A percentile compares a stretch with the other conserved stretches of the same genome.
Evolutionary conservation across 169 alveolate species (phyloP).

Genomic region (Eimeria nieschulzi): DNA sequence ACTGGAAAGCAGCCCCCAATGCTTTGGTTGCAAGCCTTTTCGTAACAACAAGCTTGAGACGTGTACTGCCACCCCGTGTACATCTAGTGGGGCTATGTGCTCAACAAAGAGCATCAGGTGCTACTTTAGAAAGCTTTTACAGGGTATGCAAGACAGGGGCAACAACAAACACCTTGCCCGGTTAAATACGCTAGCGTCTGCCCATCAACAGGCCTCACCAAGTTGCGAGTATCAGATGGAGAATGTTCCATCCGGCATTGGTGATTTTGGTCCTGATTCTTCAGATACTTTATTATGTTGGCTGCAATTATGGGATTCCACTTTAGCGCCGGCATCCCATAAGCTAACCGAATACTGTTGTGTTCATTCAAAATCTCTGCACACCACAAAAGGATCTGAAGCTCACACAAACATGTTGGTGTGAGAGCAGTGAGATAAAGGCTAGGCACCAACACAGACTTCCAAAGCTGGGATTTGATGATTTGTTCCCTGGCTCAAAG

Average conservation of each 20-base stretch:
- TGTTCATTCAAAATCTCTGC: constrained; percentile 23
- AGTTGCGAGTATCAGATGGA: not conserved
- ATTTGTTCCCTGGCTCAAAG: not conserved
- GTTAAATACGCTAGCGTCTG: too few relatives aligned
- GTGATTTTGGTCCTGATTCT: not conserved
- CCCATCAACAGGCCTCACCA: not conserved
- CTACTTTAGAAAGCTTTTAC: too few relatives aligned
- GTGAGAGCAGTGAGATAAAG: not conserved
- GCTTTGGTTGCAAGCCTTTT: too few relatives aligned
- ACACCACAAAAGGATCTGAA: not conserved
- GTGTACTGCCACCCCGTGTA: too few relatives aligned
- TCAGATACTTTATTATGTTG: not conserved
- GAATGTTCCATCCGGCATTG: constrained; percentile 58
- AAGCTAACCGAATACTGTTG: not conserved
- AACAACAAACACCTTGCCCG: too few relatives aligned
- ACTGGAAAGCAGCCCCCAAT: too few relatives aligned
- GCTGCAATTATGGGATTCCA: constrained; percentile 47
- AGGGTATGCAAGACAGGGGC: too few relatives aligned
- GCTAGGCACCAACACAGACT: not conserved
- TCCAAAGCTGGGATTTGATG: too few relatives aligned
- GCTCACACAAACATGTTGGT: not conserved
- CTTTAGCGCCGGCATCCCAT: not conserved
- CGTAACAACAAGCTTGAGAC: too few relatives aligned
- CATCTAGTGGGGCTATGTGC: too few relatives aligned
- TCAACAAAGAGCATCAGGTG: too few relatives aligned